Percentiles rank a stretch among this genome's conserved stretches.
These are phyloP conservation scores for Cinchona pubescens DNA, from an alignment of 257 asterid genomes.

Conservation along the genomic window DNA sequence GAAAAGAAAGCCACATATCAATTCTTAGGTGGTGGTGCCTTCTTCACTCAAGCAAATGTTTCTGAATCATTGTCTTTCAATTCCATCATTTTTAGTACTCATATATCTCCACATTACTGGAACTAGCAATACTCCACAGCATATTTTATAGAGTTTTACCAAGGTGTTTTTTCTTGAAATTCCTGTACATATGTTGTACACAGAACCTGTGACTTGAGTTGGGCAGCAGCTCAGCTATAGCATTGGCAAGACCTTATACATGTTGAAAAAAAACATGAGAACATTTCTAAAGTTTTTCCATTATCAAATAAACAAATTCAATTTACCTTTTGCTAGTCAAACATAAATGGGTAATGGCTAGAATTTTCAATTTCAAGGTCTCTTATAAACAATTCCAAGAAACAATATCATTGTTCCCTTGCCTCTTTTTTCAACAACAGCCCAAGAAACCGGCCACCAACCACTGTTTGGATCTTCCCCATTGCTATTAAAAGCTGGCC, in stretches of 20 bases:
- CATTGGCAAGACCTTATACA: neutral
- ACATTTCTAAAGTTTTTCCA: neutral
- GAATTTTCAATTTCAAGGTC: neutral
- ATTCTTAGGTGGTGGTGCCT: neutral
- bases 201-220: neutral
- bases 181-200: neutral
- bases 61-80: neutral
- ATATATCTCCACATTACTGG: neutral
- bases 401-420: neutral
- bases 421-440: neutral
- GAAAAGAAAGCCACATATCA: neutral
- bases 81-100: neutral
- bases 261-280: rapidly evolving
- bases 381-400: neutral
- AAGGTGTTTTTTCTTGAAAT: neutral
- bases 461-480: neutral
- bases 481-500: neutral
- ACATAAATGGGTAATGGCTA: neutral
- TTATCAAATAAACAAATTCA: neutral
- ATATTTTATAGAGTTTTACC: neutral
- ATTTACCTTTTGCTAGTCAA: neutral
- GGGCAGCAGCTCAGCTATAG: neutral
- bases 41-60: neutral
- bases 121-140: neutral
- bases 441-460: neutral